phyloP scores from a whole-genome alignment of 805 yeast species.

The Candida qinlingensis region DNA sequence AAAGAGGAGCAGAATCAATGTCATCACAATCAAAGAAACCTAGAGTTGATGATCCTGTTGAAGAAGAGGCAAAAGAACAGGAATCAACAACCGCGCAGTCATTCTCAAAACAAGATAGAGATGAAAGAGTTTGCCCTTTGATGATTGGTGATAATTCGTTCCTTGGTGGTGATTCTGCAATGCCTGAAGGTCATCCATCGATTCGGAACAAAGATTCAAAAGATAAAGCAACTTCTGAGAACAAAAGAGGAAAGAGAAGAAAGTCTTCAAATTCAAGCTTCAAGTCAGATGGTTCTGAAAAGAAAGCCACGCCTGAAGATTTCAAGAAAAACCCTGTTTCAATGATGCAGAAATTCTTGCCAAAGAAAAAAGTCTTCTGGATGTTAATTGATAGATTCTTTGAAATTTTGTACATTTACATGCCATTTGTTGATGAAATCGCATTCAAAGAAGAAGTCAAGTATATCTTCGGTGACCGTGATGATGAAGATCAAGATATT shows the following conservation, averaged over 20 bases:
- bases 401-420: slow-evolving; percentile 51
- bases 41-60: too few species aligned
- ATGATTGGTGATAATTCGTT: slow-evolving; percentile 39
- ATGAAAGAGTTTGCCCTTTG: slow-evolving; percentile 38
- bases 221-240: background rate
- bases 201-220: background rate
- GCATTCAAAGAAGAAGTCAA: slow-evolving; percentile 39
- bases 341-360: slow-evolving; percentile 41
- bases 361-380: slow-evolving; percentile 52
- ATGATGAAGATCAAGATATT: slow-evolving; percentile 26
- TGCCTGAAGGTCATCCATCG: background rate
- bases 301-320: slow-evolving; percentile 16
- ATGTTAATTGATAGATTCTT: slow-evolving; percentile 54
- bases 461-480: slow-evolving; percentile 38
- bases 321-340: slow-evolving; percentile 25
- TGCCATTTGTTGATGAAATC: slow-evolving; percentile 63
- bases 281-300: background rate
- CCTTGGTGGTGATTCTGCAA: slow-evolving; percentile 3
- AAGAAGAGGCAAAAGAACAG: background rate
- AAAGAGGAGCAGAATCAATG: background rate
- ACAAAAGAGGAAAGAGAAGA: slow-evolving; percentile 13
- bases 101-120: slow-evolving; percentile 10
- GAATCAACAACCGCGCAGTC: background rate
- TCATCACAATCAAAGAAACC: background rate
- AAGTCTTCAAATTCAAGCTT: slow-evolving; percentile 13